Evolutionary conservation across 2,329 filamentous ascomycete genomes (phyloP), one percentile per base, ranked within the genome.

Genomic region (Albifimbria verrucaria): DNA sequence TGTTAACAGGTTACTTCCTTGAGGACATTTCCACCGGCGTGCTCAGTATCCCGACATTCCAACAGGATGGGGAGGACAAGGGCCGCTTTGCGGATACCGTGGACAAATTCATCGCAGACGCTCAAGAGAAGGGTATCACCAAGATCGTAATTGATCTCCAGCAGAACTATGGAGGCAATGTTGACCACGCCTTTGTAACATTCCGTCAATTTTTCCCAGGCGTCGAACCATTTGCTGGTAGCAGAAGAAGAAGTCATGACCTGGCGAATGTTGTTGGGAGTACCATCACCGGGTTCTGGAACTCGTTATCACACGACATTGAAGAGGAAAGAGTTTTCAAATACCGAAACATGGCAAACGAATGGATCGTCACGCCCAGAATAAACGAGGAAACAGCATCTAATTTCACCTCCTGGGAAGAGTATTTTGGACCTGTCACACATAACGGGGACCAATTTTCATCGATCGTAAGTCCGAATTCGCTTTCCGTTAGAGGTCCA

Each of bases 161-260:
- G 22, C 20, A 25, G 12, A 52, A 52, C 23, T 12, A 5, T 2
- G 51, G 51, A 15, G 51, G 51, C 20, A 6, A 25, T 15, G 51
- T 52, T 7, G 23, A 36, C 24, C 41, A 45, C 7, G 51, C 46
- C 5, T 52, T 49, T 32, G 46, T 45, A 24, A 49, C 51, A 2
- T 52, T 52, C n/a, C 11, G 46, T 10, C 51, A 49, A 21, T 52
- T 52, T 26, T 52, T 52, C 26, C 51, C 51, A 7, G 46, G n/a
- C 9, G 10, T 32, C 7, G 23, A 42, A 3, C 46, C 51, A 21
- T 52, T 49, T 45, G 46, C 45, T 2, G 36, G 45, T 20, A 52
- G 50, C 18, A 24, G 51, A n/a, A 24, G 46, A n/a, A 32, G 51
- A 15, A 49, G 46, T 26, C 41, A 49, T 15, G 39, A 52, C 7